Evolutionary conservation across 257 asterid species (phyloP).

Genomic region (Datura wrightii): DNA sequence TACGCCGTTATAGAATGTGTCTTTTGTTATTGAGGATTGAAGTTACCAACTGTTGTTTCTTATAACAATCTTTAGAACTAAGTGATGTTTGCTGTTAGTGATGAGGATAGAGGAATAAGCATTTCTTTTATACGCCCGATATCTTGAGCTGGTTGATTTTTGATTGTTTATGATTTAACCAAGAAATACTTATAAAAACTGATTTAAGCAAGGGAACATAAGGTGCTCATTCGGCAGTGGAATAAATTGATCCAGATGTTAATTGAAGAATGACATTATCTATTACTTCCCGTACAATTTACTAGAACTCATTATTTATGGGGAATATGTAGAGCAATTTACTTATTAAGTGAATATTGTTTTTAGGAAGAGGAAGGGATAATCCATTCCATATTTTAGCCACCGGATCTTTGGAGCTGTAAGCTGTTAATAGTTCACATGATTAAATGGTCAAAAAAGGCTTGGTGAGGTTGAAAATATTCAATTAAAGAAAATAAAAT

Average conservation of each 20-base stretch:
- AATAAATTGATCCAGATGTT: slow-evolving; percentile 4
- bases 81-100: slow-evolving; percentile 1
- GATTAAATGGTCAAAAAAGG: slow-evolving; percentile 22
- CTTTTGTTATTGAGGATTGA: slow-evolving; percentile 2
- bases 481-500: not conserved
- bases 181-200: not conserved
- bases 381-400: not conserved
- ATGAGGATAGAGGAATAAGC: not conserved
- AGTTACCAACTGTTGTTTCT: not conserved
- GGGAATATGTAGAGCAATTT: slow-evolving; percentile 5
- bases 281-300: not conserved
- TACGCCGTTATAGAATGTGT: not conserved
- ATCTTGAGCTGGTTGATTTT: slow-evolving; percentile 32
- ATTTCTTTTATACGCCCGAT: not conserved
- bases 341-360: not conserved
- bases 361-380: not conserved
- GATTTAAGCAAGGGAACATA: not conserved
- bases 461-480: slow-evolving; percentile 15
- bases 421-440: slow-evolving; percentile 16
- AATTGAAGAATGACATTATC: not conserved
- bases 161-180: slow-evolving; percentile 26
- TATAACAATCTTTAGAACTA: slow-evolving; percentile 2
- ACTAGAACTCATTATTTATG: not conserved
- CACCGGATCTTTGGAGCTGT: slow-evolving; percentile 12
- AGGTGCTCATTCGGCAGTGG: not conserved